These are phyloP conservation scores for Urochloa ruziziensis DNA, from an alignment of 176 grass and related monocot species.

Conservation along the genomic window DNA sequence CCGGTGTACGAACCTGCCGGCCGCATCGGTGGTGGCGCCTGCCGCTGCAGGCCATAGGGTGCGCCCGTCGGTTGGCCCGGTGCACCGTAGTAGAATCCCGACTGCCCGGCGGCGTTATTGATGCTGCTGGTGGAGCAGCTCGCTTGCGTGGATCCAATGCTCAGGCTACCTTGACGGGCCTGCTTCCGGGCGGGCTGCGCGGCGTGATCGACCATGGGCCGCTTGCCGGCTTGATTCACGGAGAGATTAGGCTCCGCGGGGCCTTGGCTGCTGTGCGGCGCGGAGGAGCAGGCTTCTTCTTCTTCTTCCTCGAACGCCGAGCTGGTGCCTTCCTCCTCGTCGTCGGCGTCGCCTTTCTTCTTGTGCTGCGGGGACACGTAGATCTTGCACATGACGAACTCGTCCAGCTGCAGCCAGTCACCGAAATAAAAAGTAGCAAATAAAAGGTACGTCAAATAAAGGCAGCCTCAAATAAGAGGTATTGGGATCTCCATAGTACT, in stretches of 20 bases:
- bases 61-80: neutral
- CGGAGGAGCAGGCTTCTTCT: neutral
- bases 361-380: slow-evolving; percentile 14
- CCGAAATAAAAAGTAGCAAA: neutral
- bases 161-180: neutral
- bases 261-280: neutral
- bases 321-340: neutral
- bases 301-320: neutral
- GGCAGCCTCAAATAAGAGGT: too few species aligned
- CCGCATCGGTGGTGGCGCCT: neutral
- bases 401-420: slow-evolving; percentile 20
- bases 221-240: neutral
- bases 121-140: neutral
- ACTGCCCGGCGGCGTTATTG: neutral
- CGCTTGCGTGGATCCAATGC: neutral
- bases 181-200: neutral
- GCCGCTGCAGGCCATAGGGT: neutral
- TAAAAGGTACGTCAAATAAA: neutral
- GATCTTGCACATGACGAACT: slow-evolving; percentile 38
- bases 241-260: neutral
- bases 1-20: neutral
- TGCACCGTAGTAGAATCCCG: neutral
- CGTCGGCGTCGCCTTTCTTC: neutral
- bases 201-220: neutral
- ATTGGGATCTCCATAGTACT: too few species aligned